These are phyloP conservation scores for Penicillium olsonii DNA, from an alignment of 2,329 filamentous ascomycete species.

Conservation along the genomic window DNA sequence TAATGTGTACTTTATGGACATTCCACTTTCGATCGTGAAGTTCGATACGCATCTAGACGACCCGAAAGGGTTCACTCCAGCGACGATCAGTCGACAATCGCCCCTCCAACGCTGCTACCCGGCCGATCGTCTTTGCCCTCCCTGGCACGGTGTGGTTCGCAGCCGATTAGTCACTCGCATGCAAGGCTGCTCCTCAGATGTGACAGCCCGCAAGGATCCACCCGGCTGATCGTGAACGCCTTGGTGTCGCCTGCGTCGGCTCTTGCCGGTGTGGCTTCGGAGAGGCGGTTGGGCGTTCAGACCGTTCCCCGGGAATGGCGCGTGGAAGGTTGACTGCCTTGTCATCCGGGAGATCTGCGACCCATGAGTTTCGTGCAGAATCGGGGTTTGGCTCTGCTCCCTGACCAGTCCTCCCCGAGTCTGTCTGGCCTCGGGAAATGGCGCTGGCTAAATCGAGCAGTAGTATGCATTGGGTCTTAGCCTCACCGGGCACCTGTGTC, in stretches of 20 bases:
- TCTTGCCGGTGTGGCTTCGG: slow-evolving; percentile 27
- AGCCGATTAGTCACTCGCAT: slow-evolving; percentile 26
- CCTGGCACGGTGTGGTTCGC: slow-evolving; percentile 9
- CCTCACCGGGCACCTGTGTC: neutral
- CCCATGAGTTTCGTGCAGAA: slow-evolving; percentile 10
- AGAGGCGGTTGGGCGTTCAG: slow-evolving; percentile 15
- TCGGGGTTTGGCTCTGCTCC: no score
- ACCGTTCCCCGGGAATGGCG: slow-evolving; percentile 11
- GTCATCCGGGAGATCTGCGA: slow-evolving; percentile 9
- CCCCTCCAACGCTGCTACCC: slow-evolving; percentile 7
- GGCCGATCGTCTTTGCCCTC: slow-evolving; percentile 1
- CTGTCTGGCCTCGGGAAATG: no score
- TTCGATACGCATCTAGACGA: no score
- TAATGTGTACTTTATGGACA: no score
- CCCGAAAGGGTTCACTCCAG: slow-evolving; percentile 1
- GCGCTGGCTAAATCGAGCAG: no score
- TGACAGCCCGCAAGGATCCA: slow-evolving; percentile 28
- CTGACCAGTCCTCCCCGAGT: no score
- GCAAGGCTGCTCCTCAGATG: slow-evolving; percentile 24
- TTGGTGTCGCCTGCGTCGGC: slow-evolving; percentile 23
- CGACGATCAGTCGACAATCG: slow-evolving; percentile 9
- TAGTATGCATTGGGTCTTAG: no score
- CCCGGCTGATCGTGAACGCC: slow-evolving; percentile 13
- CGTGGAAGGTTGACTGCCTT: slow-evolving; percentile 4
- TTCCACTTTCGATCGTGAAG: no score